Conservation (phyloP, 768 basidiomycete genomes). For the Xanthoconium purpureum region DNA sequence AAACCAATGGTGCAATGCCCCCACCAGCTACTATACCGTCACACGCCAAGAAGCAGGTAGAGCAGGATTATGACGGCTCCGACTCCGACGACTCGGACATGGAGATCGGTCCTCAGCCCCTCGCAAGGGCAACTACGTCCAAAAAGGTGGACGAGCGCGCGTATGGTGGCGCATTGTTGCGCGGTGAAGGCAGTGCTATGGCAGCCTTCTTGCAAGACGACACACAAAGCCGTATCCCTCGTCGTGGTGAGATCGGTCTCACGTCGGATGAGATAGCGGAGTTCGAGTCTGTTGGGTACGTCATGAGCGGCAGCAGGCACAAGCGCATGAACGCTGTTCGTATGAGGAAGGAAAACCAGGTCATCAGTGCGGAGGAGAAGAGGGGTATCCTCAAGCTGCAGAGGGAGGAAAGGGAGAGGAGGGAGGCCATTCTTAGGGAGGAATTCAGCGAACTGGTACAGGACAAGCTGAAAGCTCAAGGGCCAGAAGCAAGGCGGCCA, state of each 20-base stretch:
- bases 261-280: constrained; percentile 82
- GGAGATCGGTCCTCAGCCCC: constrained; percentile 80
- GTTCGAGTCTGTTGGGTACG: constrained; percentile 90
- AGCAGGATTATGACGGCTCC: constrained; percentile 29
- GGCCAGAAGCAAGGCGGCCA: constrained; percentile 28
- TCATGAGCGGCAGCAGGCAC: constrained; percentile 96
- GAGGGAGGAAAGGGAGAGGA: constrained; percentile 87
- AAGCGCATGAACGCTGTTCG: constrained; percentile 98
- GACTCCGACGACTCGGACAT: constrained; percentile 50
- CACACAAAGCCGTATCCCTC: constrained; percentile 84
- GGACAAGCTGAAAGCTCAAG: constrained; percentile 60
- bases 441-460: constrained; percentile 84
- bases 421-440: constrained; percentile 84
- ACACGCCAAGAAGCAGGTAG: constrained; percentile 12
- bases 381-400: constrained; percentile 92
- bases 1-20: constrained; percentile 22
- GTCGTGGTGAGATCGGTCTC: constrained; percentile 97
- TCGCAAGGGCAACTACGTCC: constrained; percentile 38
- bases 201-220: constrained; percentile 91
- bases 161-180: constrained; percentile 86
- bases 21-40: constrained; percentile 20
- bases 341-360: constrained; percentile 99
- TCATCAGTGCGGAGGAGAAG: constrained; percentile 98
- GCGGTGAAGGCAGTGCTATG: constrained; percentile 97
- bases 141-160: constrained; percentile 75